These are phyloP conservation scores for Colletotrichum camelliae DNA, from an alignment of 2,329 filamentous ascomycete species.

Conservation along the genomic window DNA sequence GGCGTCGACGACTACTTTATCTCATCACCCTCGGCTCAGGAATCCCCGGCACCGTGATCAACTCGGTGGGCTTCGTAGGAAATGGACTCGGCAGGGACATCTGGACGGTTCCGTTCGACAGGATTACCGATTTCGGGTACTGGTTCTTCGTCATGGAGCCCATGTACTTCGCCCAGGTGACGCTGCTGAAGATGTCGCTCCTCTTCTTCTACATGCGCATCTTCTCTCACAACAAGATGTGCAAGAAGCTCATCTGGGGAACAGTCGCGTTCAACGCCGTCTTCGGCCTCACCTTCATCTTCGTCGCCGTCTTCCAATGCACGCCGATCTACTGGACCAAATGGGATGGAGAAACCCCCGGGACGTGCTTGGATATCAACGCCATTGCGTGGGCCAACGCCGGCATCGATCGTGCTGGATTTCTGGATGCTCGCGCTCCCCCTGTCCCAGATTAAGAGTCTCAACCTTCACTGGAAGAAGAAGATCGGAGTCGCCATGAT, in stretches of 20 bases:
- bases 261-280: slow-evolving; percentile 44
- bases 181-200: slow-evolving; percentile 55
- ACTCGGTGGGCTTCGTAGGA: slow-evolving; percentile 33
- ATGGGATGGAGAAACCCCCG: slow-evolving; percentile 54
- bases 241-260: slow-evolving; percentile 43
- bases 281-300: slow-evolving; percentile 46
- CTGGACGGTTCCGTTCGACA: slow-evolving; percentile 48
- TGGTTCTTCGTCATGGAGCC: slow-evolving; percentile 48
- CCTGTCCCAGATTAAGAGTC: slow-evolving; percentile 44
- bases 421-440: slow-evolving; percentile 58
- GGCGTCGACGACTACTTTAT: slow-evolving; percentile 45
- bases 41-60: slow-evolving; percentile 35
- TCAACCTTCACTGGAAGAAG: slow-evolving; percentile 52
- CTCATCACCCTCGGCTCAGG: slow-evolving; percentile 30
- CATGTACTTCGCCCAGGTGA: slow-evolving; percentile 51
- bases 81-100: slow-evolving; percentile 56
- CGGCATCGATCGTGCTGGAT: slow-evolving; percentile 57
- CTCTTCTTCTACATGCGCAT: slow-evolving; percentile 62
- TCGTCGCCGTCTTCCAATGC: slow-evolving; percentile 56
- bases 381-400: slow-evolving; percentile 56
- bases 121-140: slow-evolving; percentile 48
- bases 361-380: slow-evolving; percentile 55
- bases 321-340: slow-evolving; percentile 58
- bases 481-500: slow-evolving; percentile 55
- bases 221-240: slow-evolving; percentile 47